Percentiles rank a stretch among this genome's conserved stretches.
phyloP scores from a whole-genome alignment of 192 early-diverging fungal genomes.

The Coemansia sp. region DNA sequence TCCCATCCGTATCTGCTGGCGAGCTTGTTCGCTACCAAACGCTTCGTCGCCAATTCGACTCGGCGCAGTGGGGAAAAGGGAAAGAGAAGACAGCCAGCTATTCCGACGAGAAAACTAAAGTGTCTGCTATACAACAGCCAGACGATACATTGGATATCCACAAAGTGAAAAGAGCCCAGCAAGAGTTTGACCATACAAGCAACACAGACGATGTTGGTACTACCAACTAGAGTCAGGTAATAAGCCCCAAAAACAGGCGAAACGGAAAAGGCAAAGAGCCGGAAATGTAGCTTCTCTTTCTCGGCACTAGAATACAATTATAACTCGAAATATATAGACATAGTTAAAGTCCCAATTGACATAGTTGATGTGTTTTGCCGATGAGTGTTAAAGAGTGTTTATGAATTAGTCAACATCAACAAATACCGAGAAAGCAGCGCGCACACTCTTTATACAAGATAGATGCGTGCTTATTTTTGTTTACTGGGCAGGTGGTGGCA shows the following conservation, averaged over 20 bases:
- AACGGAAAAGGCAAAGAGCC: conserved; percentile 47
- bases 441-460: background rate
- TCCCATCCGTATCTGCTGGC: conserved; percentile 82
- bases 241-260: background rate
- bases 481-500: conserved; percentile 36
- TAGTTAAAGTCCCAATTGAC: background rate
- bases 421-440: background rate
- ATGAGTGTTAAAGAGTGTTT: background rate
- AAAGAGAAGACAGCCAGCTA: conserved; percentile 4
- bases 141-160: background rate
- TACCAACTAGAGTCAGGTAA: background rate
- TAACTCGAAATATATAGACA: background rate
- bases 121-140: background rate
- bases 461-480: background rate
- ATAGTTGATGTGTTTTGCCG: background rate
- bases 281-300: conserved; percentile 10
- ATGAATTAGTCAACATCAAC: background rate
- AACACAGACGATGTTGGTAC: background rate
- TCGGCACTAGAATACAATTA: background rate
- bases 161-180: background rate
- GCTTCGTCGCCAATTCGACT: conserved; percentile 82
- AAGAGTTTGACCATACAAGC: conserved; percentile 1
- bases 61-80: conserved; percentile 28
- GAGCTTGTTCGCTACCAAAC: conserved; percentile 86
- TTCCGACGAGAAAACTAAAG: background rate